Evolutionary conservation across 768 basidiomycete species (phyloP).

Genomic region (Astraeus odoratus): DNA sequence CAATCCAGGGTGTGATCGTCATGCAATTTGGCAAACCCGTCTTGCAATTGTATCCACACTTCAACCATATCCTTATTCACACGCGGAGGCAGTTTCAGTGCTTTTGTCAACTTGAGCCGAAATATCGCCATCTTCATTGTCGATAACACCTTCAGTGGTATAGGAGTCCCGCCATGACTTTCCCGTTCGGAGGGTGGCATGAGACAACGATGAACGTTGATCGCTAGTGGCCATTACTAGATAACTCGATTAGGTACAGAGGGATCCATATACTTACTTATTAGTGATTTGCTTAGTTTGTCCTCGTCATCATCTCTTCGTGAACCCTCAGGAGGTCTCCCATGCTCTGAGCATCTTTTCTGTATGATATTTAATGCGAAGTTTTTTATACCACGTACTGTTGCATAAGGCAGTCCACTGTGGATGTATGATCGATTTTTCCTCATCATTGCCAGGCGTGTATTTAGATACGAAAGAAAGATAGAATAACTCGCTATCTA

Average conservation of each 20-base stretch:
- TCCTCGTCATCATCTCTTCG: constrained; percentile 29
- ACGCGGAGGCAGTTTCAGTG: constrained; percentile 24
- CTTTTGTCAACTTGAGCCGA: constrained; percentile 57
- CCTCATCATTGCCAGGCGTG: constrained; percentile 34
- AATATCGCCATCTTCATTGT: constrained; percentile 63
- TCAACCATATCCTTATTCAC: constrained; percentile 28
- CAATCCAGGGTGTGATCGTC: constrained; percentile 56
- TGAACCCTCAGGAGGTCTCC: constrained; percentile 36
- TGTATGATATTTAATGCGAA: constrained; percentile 2
- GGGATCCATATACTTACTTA: constrained; percentile 36
- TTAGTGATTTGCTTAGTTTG: constrained; percentile 54
- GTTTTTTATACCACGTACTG: constrained; percentile 35
- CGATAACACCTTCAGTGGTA: constrained; percentile 50
- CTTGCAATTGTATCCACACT: constrained; percentile 53
- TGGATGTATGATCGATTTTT: constrained; percentile 46
- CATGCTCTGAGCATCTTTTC: constrained; percentile 44
- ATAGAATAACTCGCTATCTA: constrained; percentile 82
- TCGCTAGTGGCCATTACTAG: constrained; percentile 16
- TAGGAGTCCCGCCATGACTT: constrained; percentile 14
- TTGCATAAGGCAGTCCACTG: constrained; percentile 57
- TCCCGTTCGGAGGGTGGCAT: constrained; percentile 16
- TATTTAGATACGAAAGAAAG: constrained; percentile 55
- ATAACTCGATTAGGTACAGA: not conserved
- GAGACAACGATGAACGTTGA: constrained; percentile 23
- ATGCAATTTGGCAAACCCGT: constrained; percentile 43